Evolutionary conservation across 108 stramenopile species (phyloP).

Genomic region (Cylindrotheca fusiformis): DNA sequence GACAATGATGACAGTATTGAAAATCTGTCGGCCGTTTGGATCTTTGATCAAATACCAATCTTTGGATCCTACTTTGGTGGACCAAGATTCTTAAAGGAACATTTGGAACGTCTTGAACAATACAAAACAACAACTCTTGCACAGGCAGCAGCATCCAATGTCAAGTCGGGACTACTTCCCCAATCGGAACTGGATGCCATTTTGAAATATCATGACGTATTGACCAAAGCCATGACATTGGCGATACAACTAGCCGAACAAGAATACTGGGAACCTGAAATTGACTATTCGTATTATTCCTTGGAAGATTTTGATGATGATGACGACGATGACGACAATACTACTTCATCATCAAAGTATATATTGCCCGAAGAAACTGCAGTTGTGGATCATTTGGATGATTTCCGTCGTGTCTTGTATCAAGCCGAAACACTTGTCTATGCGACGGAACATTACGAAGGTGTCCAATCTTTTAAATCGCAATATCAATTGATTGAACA

Average conservation of each 20-base stretch:
- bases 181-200: conserved; percentile 25
- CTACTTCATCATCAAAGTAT: not conserved
- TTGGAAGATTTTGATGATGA: not conserved
- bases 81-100: conserved; percentile 1
- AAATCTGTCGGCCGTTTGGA: conserved; percentile 4
- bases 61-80: not conserved
- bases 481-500: conserved; percentile 35
- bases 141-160: conserved; percentile 31
- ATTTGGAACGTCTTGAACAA: conserved; percentile 45
- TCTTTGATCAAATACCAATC: not conserved
- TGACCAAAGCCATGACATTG: conserved; percentile 16
- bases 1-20: not conserved
- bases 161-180: conserved; percentile 50
- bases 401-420: conserved; percentile 5
- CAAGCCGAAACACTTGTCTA: conserved; percentile 1
- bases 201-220: conserved; percentile 31
- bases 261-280: conserved; percentile 8
- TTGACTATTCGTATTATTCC: conserved; percentile 1
- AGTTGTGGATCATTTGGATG: not conserved
- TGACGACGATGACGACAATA: not conserved
- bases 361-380: conserved; percentile 2
- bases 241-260: conserved; percentile 11
- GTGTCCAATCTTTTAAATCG: conserved; percentile 12
- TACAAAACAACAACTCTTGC: conserved; percentile 21
- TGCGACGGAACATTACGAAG: conserved; percentile 18